A percentile compares a stretch with the other conserved stretches of the same genome.
phyloP scores from a whole-genome alignment of 768 basidiomycete species.

The Panaeolus cyanescens region DNA sequence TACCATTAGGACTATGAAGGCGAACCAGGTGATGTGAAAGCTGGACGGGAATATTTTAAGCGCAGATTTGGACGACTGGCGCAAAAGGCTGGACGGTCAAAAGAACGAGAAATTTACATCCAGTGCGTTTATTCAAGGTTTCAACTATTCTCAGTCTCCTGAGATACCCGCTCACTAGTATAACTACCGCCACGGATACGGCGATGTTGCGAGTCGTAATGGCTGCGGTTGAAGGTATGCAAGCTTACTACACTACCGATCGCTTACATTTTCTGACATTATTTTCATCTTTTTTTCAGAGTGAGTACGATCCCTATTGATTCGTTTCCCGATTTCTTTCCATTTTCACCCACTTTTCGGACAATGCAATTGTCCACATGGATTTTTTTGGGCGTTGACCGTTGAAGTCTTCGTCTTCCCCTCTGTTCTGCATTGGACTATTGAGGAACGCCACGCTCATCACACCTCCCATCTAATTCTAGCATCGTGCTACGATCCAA shows the following conservation, averaged over 20 bases:
- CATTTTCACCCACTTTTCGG: background rate
- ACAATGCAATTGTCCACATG: background rate
- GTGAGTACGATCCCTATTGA: background rate
- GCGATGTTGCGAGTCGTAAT: constrained; percentile 88
- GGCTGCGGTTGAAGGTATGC: constrained; percentile 93
- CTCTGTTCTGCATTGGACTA: background rate
- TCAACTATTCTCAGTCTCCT: background rate
- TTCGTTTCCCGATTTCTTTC: background rate
- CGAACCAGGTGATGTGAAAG: constrained; percentile 65
- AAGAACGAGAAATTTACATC: constrained; percentile 90
- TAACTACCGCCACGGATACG: constrained; percentile 90
- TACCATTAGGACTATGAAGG: constrained; percentile 78
- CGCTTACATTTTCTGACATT: background rate
- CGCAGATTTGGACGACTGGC: constrained; percentile 80
- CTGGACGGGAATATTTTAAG: constrained; percentile 90
- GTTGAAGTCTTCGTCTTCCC: background rate
- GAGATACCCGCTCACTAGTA: constrained; percentile 41
- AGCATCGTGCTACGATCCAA: constrained; percentile 3
- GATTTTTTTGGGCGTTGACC: background rate
- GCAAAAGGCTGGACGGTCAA: constrained; percentile 81
- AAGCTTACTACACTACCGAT: constrained; percentile 2
- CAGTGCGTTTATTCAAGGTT: constrained; percentile 61
- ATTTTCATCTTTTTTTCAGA: background rate
- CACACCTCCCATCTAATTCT: background rate
- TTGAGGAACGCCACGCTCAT: background rate